A percentile compares a stretch with the other conserved stretches of the same genome.
Conservation (phyloP, 257 asterid species). For the Scutellaria galericulata region DNA sequence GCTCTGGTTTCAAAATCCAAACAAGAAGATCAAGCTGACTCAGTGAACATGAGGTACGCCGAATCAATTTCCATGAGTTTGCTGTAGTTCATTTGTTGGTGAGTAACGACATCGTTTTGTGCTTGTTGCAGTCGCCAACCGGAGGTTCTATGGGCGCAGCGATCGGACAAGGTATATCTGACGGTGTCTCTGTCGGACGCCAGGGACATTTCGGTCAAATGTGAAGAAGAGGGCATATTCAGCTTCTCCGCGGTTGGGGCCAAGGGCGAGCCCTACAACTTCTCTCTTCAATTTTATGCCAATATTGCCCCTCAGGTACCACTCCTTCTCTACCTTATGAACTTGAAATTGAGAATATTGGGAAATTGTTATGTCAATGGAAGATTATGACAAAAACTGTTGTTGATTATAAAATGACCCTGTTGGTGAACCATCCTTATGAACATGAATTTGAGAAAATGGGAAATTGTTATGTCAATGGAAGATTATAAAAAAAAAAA, state of each 20-base stretch:
- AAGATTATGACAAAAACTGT: background rate
- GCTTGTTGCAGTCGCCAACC: conserved; percentile 68
- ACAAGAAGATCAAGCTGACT: background rate
- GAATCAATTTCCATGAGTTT: conserved; percentile 4
- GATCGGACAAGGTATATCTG: conserved; percentile 78
- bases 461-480: no score
- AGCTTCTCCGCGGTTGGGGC: conserved; percentile 70
- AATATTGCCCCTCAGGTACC: conserved; percentile 72
- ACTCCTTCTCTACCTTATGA: background rate
- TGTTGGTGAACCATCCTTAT: background rate
- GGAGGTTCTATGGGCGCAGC: conserved; percentile 93
- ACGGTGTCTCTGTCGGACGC: conserved; percentile 86
- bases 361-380: no score
- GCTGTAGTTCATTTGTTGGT: background rate
- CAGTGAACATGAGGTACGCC: background rate
- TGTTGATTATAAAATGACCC: background rate
- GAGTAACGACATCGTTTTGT: conserved; percentile 30
- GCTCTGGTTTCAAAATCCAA: background rate
- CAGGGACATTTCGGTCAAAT: conserved; percentile 67
- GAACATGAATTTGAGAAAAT: no score
- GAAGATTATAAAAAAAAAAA: no score
- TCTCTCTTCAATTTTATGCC: conserved; percentile 66
- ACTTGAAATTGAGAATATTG: no score
- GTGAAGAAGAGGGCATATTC: conserved; percentile 63
- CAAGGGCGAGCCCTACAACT: conserved; percentile 58